These are phyloP conservation scores for Russula sp. DNA, from an alignment of 768 basidiomycete genomes.

Conservation along the genomic window DNA sequence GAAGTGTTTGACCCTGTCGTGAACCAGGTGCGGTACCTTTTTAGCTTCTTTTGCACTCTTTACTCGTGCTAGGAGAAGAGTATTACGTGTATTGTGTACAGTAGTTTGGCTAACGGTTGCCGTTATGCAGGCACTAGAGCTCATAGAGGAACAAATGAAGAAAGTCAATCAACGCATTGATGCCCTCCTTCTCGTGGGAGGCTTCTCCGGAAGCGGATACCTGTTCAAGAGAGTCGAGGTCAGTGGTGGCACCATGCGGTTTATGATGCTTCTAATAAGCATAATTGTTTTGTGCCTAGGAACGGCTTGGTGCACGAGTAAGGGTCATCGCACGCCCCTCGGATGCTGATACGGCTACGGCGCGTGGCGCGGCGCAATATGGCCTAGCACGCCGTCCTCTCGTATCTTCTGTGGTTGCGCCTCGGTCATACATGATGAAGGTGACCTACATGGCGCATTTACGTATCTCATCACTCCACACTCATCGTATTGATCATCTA, in stretches of 20 bases:
- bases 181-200: slow-evolving; percentile 84
- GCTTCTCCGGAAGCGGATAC: slow-evolving; percentile 83
- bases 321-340: slow-evolving; percentile 73
- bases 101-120: background rate
- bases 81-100: slow-evolving; percentile 4
- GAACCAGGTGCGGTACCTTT: slow-evolving; percentile 45
- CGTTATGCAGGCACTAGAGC: slow-evolving; percentile 53
- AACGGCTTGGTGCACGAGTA: slow-evolving; percentile 57
- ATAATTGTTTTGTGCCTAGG: slow-evolving; percentile 32
- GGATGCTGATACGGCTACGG: slow-evolving; percentile 84
- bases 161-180: slow-evolving; percentile 66
- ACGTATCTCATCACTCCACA: background rate
- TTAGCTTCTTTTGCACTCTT: background rate
- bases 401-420: slow-evolving; percentile 77
- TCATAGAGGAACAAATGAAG: slow-evolving; percentile 69
- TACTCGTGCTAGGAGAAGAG: background rate
- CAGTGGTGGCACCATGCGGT: slow-evolving; percentile 24
- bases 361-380: slow-evolving; percentile 84
- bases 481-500: slow-evolving; percentile 26
- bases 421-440: slow-evolving; percentile 83
- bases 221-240: slow-evolving; percentile 74
- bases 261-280: slow-evolving; percentile 6
- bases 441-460: slow-evolving; percentile 30
- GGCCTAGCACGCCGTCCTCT: slow-evolving; percentile 68
- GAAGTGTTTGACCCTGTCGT: slow-evolving; percentile 90